These are phyloP conservation scores for Diospyros lotus DNA, from an alignment of 148 eudicot species.

Conservation along the genomic window DNA sequence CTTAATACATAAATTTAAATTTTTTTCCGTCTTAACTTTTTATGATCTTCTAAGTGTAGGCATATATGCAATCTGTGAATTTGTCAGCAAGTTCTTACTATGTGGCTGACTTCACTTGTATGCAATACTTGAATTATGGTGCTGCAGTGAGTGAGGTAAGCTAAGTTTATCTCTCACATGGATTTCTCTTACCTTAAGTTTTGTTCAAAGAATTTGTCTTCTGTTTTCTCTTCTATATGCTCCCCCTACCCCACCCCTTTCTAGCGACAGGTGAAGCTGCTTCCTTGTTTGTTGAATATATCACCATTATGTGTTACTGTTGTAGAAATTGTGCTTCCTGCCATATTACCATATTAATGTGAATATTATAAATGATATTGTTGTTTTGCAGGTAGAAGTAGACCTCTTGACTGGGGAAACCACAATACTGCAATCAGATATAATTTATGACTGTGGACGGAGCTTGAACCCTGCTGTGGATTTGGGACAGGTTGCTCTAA, in stretches of 20 bases:
- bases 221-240: not conserved
- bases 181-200: not conserved
- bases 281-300: not conserved
- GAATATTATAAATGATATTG: not conserved
- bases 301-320: not conserved
- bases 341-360: not conserved
- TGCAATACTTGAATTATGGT: conserved; percentile 73
- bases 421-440: conserved; percentile 61
- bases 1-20: too few relatives aligned
- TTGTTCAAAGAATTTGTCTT: not conserved
- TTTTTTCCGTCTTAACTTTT: not conserved
- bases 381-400: conserved; percentile 67
- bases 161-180: not conserved
- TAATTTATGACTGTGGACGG: conserved; percentile 91
- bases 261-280: not conserved
- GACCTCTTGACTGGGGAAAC: conserved; percentile 89
- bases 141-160: conserved; percentile 93
- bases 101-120: conserved; percentile 56
- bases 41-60: conserved; percentile 40
- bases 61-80: conserved; percentile 47
- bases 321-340: not conserved
- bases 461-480: conserved; percentile 97
- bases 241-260: too few relatives aligned
- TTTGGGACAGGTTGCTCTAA: conserved; percentile 74
- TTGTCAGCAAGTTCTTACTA: conserved; percentile 61